phyloP scores from a whole-genome alignment of 2,329 filamentous ascomycete genomes.

The Lasiodiplodia sp. region DNA sequence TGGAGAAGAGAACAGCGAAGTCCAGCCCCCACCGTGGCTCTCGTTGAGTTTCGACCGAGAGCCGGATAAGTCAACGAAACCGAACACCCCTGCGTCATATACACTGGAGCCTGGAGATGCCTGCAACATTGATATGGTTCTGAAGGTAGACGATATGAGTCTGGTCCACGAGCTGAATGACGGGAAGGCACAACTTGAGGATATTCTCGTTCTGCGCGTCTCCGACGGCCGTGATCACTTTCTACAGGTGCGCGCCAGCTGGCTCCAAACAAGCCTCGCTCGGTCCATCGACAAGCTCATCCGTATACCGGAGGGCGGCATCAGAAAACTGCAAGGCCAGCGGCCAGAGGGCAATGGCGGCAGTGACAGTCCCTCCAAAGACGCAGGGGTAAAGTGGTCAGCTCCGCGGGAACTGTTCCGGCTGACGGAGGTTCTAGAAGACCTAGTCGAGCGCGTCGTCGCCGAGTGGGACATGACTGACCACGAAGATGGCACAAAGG shows the following conservation, averaged over 20 bases:
- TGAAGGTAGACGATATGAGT: conserved; percentile 69
- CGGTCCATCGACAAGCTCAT: conserved; percentile 89
- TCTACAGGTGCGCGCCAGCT: conserved; percentile 77
- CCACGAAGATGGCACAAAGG: conserved; percentile 41
- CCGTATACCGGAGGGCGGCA: conserved; percentile 77
- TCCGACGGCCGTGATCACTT: conserved; percentile 89
- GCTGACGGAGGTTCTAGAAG: conserved; percentile 80
- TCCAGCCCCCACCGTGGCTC: conserved; percentile 70
- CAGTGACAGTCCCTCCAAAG: conserved; percentile 21
- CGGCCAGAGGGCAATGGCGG: conserved; percentile 49
- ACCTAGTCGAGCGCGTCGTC: conserved; percentile 63
- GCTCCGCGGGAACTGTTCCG: conserved; percentile 89
- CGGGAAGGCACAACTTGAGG: conserved; percentile 71
- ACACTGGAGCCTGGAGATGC: conserved; percentile 87
- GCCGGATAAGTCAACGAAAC: conserved; percentile 44
- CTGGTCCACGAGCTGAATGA: conserved; percentile 77
- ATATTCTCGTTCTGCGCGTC: conserved; percentile 87
- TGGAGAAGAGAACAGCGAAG: conserved; percentile 54
- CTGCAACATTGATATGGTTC: conserved; percentile 71
- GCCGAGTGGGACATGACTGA: conserved; percentile 70
- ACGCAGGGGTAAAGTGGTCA: conserved; percentile 70
- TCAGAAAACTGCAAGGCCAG: conserved; percentile 73
- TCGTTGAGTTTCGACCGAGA: conserved; percentile 68
- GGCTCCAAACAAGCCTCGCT: conserved; percentile 83
- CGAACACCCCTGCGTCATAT: conserved; percentile 54